Base-by-base conservation (phyloP, 495 filamentous ascomycete species). In the Aspergillus biplanus region DNA sequence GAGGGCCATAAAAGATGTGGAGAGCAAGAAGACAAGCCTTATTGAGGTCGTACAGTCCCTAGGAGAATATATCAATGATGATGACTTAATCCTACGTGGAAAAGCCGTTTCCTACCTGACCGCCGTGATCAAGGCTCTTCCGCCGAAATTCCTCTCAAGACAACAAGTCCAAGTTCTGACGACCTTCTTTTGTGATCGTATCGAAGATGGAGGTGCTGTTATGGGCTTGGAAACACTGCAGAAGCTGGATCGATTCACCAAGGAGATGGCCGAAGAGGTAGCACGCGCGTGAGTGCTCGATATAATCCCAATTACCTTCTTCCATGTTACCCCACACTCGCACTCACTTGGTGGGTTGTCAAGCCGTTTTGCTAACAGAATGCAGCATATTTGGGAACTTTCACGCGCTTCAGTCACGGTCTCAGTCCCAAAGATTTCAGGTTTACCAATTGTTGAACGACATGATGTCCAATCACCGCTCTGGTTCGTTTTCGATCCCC, bases 81-180 rank as follows among this genome's bases (percentile, higher is more conserved):
- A 91, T 61, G 88, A 92, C 71, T 78, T 78, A 47, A 81, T 82
- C 33, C 70, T 87, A 31, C 82, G 89, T 7, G 80, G 86, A 21
- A 90, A 88, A 75, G 86, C 87, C 0, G 82, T 92, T 63, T 82
- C 84, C 37, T 92, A 88, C 71, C 83, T 92, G 42, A 85, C 89
- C 3, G 83, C 87, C 33, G 83, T 91, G 49, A 83, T 92, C 58
- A 78, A 73, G 55, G 77, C 77, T 33, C 70, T 91, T 3, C 77
- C 84, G n/a, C 73, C 81, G 16, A 85, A 81, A 57, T 83, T 83
- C 47, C 75, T 92, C n/a, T 82, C 87, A 8, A 72, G 86, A 66
- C 89, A 91, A 69, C 88, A 92, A 69, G 80, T 87, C 56, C 78
- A 85, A 61, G 85, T 87, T 27, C 68, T 87, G 47, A 81, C 80